A percentile compares a stretch with the other conserved stretches of the same genome.
phyloP scores from a whole-genome alignment of 2,329 filamentous ascomycete species.

The Amphichorda felina region DNA sequence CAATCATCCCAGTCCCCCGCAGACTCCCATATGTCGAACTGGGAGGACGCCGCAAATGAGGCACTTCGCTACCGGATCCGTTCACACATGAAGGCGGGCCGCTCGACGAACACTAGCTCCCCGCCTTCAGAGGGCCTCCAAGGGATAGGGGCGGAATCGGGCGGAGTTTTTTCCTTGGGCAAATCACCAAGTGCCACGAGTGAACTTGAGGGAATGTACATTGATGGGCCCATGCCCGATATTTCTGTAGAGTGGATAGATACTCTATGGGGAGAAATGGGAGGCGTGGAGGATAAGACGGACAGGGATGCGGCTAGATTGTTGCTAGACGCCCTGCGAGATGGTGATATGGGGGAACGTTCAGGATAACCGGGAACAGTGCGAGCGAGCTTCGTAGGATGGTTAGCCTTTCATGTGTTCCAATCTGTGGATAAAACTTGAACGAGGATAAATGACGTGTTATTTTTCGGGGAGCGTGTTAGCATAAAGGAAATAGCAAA shows the following conservation, averaged over 20 bases:
- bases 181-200: slow-evolving; percentile 9
- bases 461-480: no score
- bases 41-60: slow-evolving; percentile 6
- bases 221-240: slow-evolving; percentile 15
- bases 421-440: no score
- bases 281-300: slow-evolving; percentile 12
- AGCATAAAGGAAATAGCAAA: no score
- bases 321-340: slow-evolving; percentile 23
- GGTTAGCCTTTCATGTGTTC: no score
- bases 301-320: slow-evolving; percentile 25
- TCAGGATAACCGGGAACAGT: no score
- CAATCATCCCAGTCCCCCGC: slow-evolving; percentile 6
- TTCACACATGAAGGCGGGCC: slow-evolving; percentile 3
- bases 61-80: slow-evolving; percentile 6
- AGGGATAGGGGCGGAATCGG: slow-evolving; percentile 11
- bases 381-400: no score
- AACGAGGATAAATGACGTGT: no score
- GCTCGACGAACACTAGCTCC: slow-evolving; percentile 7
- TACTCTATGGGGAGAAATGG: slow-evolving; percentile 19
- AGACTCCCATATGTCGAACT: slow-evolving; percentile 8
- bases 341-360: slow-evolving; percentile 12
- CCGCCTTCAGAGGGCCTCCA: slow-evolving; percentile 15
- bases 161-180: not conserved
- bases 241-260: slow-evolving; percentile 23
- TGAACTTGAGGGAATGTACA: slow-evolving; percentile 13